Evolutionary conservation across 2,329 filamentous ascomycete species (phyloP), one percentile per base, ranked within the genome.

Genomic region (Aspergillus pseudotamarii): DNA sequence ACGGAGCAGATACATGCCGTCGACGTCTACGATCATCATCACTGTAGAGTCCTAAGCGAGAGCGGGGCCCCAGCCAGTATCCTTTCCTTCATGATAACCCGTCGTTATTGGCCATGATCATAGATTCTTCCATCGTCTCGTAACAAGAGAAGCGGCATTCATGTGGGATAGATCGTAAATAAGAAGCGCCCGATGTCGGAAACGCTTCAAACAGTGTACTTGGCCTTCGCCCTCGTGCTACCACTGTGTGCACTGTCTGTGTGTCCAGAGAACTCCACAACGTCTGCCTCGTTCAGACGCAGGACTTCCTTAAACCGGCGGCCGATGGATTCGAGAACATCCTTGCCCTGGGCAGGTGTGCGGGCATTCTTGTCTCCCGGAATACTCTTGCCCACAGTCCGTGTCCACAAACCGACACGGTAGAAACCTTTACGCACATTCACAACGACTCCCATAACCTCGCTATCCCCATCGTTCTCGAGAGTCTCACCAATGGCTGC

Each of bases 361-460:
- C 93, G 88, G 69, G 91, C 91, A 64, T 90, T 89, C 63, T 91
- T 91, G 69, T 92, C 91, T 64, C 88, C 88, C 1, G 90, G 89
- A 64, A 94, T 89, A 75, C 86, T 87, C 84, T 94, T 94, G 76
- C 94, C 94, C 60, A 93, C 93, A 63, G 94, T 96, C 75, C 93
- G 91, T 67, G 95, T 99, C 95, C 96, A 99, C 72, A 98, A 88
- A 76, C 94, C 94, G 71, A 99, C 91, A 84, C 95, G 92, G 87
- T 93, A 99, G 84, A 99, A 98, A 58, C 91, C 94, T 85, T 97
- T 97, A 80, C 95, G 91, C 64, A 99, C 94, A 81, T 99, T 99
- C 84, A 98, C 94, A 30, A 99, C 95, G 38, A 99, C 96, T 68
- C 95, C 95, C 95, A 98, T 98, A 79, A 99, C 91, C 81, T 99